These are phyloP conservation scores for Handroanthus guayacan DNA, from an alignment of 257 asterid species.

Conservation along the genomic window DNA sequence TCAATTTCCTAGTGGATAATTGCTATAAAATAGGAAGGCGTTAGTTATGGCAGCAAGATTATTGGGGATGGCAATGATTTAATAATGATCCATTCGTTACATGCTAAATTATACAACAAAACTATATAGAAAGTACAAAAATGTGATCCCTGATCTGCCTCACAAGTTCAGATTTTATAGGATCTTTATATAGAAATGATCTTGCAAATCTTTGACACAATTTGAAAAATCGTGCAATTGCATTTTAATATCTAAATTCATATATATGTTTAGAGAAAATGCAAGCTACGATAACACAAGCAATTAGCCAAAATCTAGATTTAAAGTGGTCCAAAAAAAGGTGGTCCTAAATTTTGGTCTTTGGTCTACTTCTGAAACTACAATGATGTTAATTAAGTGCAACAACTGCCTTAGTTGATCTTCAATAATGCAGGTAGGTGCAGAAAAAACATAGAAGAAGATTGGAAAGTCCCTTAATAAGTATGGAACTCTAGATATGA, in stretches of 20 bases:
- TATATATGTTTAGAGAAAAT: not conserved
- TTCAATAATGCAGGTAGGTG: slow-evolving; percentile 18
- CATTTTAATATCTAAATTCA: not conserved
- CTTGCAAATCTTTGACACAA: slow-evolving; percentile 26
- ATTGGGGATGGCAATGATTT: not conserved
- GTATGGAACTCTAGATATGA: not conserved
- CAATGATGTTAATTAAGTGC: slow-evolving; percentile 7
- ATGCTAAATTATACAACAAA: not conserved
- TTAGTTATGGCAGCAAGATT: not conserved
- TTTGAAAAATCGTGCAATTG: slow-evolving; percentile 16
- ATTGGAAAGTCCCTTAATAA: slow-evolving; percentile 20
- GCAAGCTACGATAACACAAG: not conserved
- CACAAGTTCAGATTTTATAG: slow-evolving; percentile 23
- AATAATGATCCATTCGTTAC: not conserved
- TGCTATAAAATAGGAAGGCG: not conserved
- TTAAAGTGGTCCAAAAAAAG: slow-evolving; percentile 12
- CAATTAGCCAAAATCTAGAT: slow-evolving; percentile 1
- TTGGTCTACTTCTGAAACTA: slow-evolving; percentile 16
- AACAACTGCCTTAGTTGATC: not conserved
- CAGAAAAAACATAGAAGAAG: not conserved
- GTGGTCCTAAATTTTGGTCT: slow-evolving; percentile 16
- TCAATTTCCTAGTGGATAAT: not conserved
- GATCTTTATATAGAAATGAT: not conserved
- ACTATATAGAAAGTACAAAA: not conserved
- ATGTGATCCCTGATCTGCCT: slow-evolving; percentile 22